phyloP scores from a whole-genome alignment of 106 monocot genomes.

The Acorus calamus region DNA sequence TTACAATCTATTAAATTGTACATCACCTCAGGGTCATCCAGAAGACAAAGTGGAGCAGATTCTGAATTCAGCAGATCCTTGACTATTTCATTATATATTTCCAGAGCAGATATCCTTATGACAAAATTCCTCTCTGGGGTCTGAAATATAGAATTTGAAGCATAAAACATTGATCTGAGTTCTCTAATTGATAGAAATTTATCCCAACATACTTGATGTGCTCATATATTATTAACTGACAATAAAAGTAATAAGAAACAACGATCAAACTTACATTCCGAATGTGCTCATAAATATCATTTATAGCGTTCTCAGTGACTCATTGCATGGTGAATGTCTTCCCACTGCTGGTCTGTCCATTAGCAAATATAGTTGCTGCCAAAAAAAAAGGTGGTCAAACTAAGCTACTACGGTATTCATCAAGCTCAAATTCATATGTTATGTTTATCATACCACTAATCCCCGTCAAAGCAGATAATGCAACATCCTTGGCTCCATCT shows the following conservation, averaged over 20 bases:
- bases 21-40: conserved; percentile 94
- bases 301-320: conserved; percentile 79
- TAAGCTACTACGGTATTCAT: no score
- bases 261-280: conserved; percentile 42
- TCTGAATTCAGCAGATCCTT: conserved; percentile 79
- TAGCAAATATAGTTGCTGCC: conserved; percentile 96
- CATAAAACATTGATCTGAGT: background rate
- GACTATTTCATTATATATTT: conserved; percentile 96
- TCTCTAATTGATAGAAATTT: no score
- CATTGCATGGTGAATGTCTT: conserved; percentile 94
- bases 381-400: background rate
- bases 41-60: conserved; percentile 72
- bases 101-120: conserved; percentile 89
- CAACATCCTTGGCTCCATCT: conserved; percentile 87
- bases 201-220: background rate
- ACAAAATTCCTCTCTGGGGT: conserved; percentile 59
- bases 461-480: conserved; percentile 81
- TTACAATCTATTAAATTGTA: no score
- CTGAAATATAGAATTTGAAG: conserved; percentile 21
- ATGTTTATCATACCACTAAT: conserved; percentile 60
- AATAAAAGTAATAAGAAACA: background rate
- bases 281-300: conserved; percentile 89
- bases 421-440: no score
- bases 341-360: conserved; percentile 97
- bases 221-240: no score